Conservation (phyloP, 129 eudicot species). For the Flaveria trinervia region DNA sequence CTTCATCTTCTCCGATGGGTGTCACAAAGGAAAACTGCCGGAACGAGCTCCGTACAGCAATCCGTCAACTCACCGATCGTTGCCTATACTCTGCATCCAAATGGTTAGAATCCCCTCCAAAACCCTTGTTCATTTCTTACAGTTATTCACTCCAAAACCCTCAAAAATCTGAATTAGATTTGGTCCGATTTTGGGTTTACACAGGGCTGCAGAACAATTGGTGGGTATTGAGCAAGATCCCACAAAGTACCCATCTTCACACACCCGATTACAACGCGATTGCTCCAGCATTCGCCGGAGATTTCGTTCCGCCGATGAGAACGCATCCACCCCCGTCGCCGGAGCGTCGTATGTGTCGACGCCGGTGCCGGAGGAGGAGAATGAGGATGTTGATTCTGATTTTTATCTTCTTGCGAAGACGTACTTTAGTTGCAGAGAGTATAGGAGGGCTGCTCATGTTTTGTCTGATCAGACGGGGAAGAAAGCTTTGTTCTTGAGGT, state of each 20-base stretch:
- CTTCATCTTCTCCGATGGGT: constrained; percentile 49
- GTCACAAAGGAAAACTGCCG: constrained; percentile 73
- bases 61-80: constrained; percentile 90
- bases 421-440: constrained; percentile 89
- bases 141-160: neutral
- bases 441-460: constrained; percentile 88
- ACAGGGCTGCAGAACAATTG: constrained; percentile 95
- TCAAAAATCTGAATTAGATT: neutral
- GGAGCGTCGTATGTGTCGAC: constrained; percentile 72
- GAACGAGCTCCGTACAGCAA: constrained; percentile 82
- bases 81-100: constrained; percentile 88
- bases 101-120: constrained; percentile 53
- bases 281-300: constrained; percentile 92
- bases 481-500: constrained; percentile 86
- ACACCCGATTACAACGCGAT: constrained; percentile 91
- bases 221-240: constrained; percentile 98
- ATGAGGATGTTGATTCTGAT: constrained; percentile 62
- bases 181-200: neutral
- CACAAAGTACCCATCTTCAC: constrained; percentile 76
- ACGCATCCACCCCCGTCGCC: constrained; percentile 61
- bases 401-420: constrained; percentile 81
- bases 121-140: neutral
- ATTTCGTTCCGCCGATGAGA: constrained; percentile 53
- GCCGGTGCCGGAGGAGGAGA: constrained; percentile 61
- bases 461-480: constrained; percentile 77